These are phyloP conservation scores for Beauveria sp. DNA, from an alignment of 2,329 filamentous ascomycete species.

Conservation along the genomic window DNA sequence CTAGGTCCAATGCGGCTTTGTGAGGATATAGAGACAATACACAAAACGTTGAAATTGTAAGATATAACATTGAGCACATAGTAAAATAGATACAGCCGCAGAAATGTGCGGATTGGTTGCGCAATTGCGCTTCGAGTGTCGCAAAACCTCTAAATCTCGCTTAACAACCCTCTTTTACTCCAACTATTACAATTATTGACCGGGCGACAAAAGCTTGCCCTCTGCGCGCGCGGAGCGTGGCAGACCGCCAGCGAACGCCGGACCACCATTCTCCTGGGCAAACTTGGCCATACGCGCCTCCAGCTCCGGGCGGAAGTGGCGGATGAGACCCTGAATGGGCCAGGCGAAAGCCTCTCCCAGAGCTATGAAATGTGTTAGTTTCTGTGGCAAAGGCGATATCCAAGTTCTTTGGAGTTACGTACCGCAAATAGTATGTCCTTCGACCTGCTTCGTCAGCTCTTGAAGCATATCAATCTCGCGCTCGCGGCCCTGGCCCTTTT, in stretches of 20 bases:
- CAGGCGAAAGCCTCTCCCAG: conserved; percentile 96
- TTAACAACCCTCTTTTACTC: conserved; percentile 11
- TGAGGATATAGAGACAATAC: background rate
- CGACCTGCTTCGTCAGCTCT: conserved; percentile 98
- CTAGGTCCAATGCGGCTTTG: background rate
- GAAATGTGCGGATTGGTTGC: conserved; percentile 8
- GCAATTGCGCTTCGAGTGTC: conserved; percentile 4
- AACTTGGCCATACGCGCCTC: conserved; percentile 85
- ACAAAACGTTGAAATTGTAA: background rate
- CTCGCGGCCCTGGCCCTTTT: conserved; percentile 79
- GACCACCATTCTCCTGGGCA: conserved; percentile 62
- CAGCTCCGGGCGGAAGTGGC: conserved; percentile 94
- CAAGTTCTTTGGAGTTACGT: conserved; percentile 28
- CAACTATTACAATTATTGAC: conserved; percentile 56
- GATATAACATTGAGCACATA: conserved; percentile 11
- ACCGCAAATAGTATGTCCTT: conserved; percentile 98
- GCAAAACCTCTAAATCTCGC: conserved; percentile 2
- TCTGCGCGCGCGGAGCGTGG: conserved; percentile 63
- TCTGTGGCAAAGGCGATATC: background rate
- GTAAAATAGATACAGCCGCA: conserved; percentile 16
- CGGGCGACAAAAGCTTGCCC: conserved; percentile 80
- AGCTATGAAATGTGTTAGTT: conserved; percentile 42
- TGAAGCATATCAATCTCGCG: conserved; percentile 99
- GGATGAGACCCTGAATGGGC: conserved; percentile 96
- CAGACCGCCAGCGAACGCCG: conserved; percentile 83